Percentiles rank a stretch among this genome's conserved stretches.
phyloP scores from a whole-genome alignment of 2,329 filamentous ascomycete genomes.

The Nemania sp. region DNA sequence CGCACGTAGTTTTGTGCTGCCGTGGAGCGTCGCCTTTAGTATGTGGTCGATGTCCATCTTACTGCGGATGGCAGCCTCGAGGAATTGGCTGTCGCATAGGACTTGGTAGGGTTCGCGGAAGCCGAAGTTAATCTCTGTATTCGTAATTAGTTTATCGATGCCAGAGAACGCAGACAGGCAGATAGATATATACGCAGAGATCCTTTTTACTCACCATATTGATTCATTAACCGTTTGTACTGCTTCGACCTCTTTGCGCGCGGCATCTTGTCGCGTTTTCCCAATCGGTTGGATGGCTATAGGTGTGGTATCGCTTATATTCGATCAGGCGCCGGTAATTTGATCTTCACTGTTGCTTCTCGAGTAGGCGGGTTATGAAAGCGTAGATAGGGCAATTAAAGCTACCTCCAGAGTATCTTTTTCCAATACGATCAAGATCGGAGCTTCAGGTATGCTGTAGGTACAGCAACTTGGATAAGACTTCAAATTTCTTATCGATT shows the following conservation, averaged over 20 bases:
- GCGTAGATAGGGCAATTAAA: background rate
- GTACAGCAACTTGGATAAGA: background rate
- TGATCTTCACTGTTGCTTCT: background rate
- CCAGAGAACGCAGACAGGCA: background rate
- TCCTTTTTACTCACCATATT: conserved; percentile 66
- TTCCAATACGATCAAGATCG: too few relatives aligned
- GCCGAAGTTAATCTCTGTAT: conserved; percentile 76
- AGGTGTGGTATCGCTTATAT: background rate
- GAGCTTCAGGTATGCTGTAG: background rate
- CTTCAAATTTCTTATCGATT: conserved; percentile 17
- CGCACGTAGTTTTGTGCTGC: conserved; percentile 51
- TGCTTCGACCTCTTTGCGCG: conserved; percentile 76
- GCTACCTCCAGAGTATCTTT: conserved; percentile 14
- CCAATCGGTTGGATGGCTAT: background rate
- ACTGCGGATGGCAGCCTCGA: conserved; percentile 82
- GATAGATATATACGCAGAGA: background rate
- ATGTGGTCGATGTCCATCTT: conserved; percentile 89
- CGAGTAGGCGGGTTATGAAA: background rate
- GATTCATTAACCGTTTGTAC: conserved; percentile 92
- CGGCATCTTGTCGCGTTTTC: conserved; percentile 45
- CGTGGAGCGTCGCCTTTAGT: conserved; percentile 85
- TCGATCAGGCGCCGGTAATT: background rate
- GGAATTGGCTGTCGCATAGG: conserved; percentile 86
- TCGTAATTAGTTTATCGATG: conserved; percentile 10
- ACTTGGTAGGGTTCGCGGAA: conserved; percentile 97